phyloP scores from a whole-genome alignment of 1,284 basidiomycete species.

The Heterobasidion occidentale region DNA sequence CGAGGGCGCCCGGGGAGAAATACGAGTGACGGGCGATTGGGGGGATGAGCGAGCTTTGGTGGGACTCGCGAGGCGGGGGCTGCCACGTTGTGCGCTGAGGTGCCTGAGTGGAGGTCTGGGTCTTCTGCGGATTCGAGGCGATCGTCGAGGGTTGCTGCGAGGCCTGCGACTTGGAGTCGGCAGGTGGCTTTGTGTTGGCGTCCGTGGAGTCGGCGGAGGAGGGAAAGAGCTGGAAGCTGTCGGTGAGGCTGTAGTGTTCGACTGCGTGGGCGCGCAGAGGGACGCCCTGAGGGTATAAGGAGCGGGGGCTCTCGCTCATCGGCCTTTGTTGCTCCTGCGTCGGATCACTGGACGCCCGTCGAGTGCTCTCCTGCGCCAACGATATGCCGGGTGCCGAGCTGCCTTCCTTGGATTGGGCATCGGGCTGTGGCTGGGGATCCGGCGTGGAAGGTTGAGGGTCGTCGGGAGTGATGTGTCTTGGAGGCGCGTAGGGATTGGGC shows the following conservation, averaged over 20 bases:
- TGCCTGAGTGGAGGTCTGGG: not conserved
- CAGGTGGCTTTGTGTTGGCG: conserved; percentile 22
- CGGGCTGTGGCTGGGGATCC: not conserved
- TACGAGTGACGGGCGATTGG: not conserved
- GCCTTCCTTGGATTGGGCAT: not conserved
- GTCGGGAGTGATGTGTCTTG: conserved; percentile 1
- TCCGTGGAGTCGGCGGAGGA: conserved; percentile 14
- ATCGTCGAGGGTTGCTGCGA: not conserved
- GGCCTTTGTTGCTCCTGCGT: not conserved
- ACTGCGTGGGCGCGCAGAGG: conserved; percentile 14
- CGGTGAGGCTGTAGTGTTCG: conserved; percentile 13
- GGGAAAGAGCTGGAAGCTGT: conserved; percentile 7
- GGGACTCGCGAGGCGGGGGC: not conserved
- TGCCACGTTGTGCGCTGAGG: not conserved
- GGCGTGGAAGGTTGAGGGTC: not conserved
- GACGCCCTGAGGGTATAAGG: not conserved
- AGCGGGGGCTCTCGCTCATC: conserved; percentile 1
- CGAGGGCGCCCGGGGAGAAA: not conserved
- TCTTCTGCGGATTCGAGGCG: not conserved
- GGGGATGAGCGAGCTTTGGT: not conserved
- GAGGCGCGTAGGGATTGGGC: conserved; percentile 8
- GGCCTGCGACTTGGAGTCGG: not conserved
- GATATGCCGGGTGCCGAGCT: not conserved
- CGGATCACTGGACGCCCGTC: not conserved
- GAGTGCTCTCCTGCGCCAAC: not conserved